A percentile compares a stretch with the other conserved stretches of the same genome.
phyloP scores from a whole-genome alignment of 768 basidiomycete species.

The Trichaptum fuscoviolaceum region DNA sequence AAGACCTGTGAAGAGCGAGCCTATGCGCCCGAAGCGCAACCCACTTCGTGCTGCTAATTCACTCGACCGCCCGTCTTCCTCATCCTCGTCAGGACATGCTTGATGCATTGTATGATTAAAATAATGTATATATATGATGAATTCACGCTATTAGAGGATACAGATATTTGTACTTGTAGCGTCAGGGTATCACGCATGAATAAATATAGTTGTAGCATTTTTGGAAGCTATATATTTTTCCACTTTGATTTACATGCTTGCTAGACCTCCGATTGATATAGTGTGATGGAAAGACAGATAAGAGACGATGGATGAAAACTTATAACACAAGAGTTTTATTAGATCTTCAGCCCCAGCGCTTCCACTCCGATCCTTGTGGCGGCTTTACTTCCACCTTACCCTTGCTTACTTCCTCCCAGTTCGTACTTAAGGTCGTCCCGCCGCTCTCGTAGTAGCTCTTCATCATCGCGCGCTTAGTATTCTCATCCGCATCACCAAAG shows the following conservation, averaged over 20 bases:
- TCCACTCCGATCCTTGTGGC: conserved; percentile 80
- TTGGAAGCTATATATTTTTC: not conserved
- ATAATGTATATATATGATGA: not conserved
- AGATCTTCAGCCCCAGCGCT: conserved; percentile 49
- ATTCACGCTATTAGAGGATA: not conserved
- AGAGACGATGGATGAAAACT: too few species aligned
- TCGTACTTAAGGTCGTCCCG: conserved; percentile 92
- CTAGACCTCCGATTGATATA: not conserved
- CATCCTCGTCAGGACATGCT: not conserved
- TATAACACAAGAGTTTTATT: not conserved
- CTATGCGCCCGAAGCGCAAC: not conserved
- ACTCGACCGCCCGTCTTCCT: not conserved
- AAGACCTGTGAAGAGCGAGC: not conserved
- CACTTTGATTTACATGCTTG: not conserved
- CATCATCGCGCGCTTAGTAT: conserved; percentile 93
- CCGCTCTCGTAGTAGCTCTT: conserved; percentile 96
- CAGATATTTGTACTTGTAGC: not conserved
- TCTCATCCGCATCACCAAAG: conserved; percentile 85
- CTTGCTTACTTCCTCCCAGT: conserved; percentile 87
- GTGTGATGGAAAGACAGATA: too few species aligned
- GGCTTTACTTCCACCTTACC: conserved; percentile 70
- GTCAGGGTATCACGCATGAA: not conserved
- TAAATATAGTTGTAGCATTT: not conserved
- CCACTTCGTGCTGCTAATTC: not conserved
- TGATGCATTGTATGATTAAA: not conserved